These are phyloP conservation scores for Xylariaceae sp. DNA, from an alignment of 2,329 filamentous ascomycete genomes.

Conservation along the genomic window DNA sequence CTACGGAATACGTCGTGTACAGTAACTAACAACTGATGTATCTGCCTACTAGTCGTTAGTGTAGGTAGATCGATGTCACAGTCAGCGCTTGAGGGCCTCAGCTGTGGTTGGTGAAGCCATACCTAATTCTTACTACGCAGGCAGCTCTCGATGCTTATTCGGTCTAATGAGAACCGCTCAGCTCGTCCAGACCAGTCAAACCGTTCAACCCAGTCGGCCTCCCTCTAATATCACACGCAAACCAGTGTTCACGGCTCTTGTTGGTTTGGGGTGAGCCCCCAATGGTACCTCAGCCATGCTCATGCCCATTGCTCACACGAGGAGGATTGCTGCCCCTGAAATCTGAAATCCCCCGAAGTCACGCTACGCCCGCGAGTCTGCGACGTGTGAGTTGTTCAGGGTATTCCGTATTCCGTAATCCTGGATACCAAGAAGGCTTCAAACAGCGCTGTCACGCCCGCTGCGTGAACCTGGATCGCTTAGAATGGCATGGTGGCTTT, in stretches of 20 bases:
- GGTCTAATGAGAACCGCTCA: neutral
- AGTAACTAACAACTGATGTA: too few relatives aligned
- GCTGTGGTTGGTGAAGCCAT: neutral
- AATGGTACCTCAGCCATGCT: neutral
- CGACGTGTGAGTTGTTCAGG: neutral
- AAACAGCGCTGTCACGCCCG: neutral
- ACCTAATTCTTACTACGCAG: neutral
- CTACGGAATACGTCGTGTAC: too few relatives aligned
- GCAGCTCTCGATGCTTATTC: neutral
- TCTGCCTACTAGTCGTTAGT: neutral
- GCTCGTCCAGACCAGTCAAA: neutral
- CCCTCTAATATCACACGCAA: neutral
- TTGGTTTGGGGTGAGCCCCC: neutral
- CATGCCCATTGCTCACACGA: neutral
- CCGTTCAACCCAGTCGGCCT: too few relatives aligned
- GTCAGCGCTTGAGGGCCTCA: neutral
- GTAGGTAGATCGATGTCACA: neutral
- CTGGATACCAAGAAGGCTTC: neutral
- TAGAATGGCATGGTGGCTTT: conserved; percentile 13
- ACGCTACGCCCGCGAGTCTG: neutral
- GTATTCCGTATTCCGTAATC: neutral
- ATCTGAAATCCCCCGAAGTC: neutral
- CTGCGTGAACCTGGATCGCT: conserved; percentile 11
- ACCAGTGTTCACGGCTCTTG: neutral
- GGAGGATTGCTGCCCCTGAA: neutral